Evolutionary conservation across 148 eudicot genomes (phyloP).

Genomic region (Rhododendron ferrugineum): DNA sequence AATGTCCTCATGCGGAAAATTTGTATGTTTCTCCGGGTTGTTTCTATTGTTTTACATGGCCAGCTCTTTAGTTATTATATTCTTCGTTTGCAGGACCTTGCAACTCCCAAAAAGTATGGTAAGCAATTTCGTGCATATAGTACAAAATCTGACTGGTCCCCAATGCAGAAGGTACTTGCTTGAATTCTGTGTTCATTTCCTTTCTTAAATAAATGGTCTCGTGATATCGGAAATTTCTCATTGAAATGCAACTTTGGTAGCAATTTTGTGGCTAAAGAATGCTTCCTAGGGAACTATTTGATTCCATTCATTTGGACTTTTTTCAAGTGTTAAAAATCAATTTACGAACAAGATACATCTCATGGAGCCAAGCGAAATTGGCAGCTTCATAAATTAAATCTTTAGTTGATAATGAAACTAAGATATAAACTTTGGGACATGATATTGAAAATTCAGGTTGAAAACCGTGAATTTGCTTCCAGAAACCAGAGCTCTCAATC

Average conservation of each 20-base stretch:
- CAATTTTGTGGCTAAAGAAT: neutral
- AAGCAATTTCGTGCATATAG: slow-evolving; percentile 3
- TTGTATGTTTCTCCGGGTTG: neutral
- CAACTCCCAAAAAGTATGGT: slow-evolving; percentile 10
- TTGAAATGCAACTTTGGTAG: neutral
- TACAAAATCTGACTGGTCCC: slow-evolving; percentile 7
- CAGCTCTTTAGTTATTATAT: neutral
- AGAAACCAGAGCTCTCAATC: slow-evolving; percentile 46
- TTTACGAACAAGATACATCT: neutral
- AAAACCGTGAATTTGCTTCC: neutral
- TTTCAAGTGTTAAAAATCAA: neutral
- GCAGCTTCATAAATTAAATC: neutral
- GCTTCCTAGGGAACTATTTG: neutral
- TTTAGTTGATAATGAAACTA: neutral
- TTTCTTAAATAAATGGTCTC: neutral
- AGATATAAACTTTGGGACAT: neutral
- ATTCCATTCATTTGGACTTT: neutral
- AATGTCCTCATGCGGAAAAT: neutral
- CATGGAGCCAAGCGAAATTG: neutral
- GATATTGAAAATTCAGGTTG: neutral
- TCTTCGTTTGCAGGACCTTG: slow-evolving; percentile 12
- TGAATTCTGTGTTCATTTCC: neutral
- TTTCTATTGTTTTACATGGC: neutral
- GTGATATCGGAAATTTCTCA: neutral
- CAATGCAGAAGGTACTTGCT: slow-evolving; percentile 13